Evolutionary conservation across 2,329 filamentous ascomycete genomes (phyloP).

Genomic region (Fonsecaea pugnacius): DNA sequence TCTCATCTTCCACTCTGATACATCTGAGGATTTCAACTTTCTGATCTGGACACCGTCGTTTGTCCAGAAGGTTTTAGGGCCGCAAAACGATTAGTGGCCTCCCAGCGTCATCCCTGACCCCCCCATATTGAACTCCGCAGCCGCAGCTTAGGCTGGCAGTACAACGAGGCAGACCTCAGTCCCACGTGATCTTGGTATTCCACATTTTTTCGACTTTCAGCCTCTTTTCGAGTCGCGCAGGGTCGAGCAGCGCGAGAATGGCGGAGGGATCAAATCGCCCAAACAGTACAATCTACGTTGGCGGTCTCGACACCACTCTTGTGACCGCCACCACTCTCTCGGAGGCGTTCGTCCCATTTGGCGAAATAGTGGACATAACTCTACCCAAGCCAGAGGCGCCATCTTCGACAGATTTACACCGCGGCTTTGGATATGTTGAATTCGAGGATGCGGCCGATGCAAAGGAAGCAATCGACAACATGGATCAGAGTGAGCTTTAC

Average conservation of each 20-base stretch:
- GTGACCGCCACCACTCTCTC: conserved; percentile 77
- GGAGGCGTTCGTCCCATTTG: conserved; percentile 94
- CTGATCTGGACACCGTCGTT: conserved; percentile 31
- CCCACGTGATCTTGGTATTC: conserved; percentile 20
- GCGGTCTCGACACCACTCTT: conserved; percentile 74
- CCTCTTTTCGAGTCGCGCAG: conserved; percentile 1
- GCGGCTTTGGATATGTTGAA: conserved; percentile 96
- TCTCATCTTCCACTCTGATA: conserved; percentile 6
- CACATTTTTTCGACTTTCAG: conserved; percentile 8
- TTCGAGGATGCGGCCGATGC: conserved; percentile 86
- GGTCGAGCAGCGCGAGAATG: conserved; percentile 57
- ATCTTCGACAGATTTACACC: conserved; percentile 76
- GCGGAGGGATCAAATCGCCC: conserved; percentile 75
- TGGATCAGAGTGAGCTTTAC: conserved; percentile 96
- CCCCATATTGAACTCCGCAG: neutral
- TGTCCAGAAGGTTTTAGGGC: conserved; percentile 20
- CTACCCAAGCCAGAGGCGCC: conserved; percentile 85
- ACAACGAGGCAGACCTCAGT: neutral
- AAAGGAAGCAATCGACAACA: conserved; percentile 95
- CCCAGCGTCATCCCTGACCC: conserved; percentile 31
- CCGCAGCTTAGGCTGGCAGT: neutral
- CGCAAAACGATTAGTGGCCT: conserved; percentile 12
- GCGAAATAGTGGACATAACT: conserved; percentile 89
- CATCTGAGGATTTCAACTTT: conserved; percentile 26
- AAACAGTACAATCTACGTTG: conserved; percentile 91